A percentile compares a stretch with the other conserved stretches of the same genome.
These are phyloP conservation scores for Suillus ampliporus DNA, from an alignment of 768 basidiomycete species.

Conservation along the genomic window DNA sequence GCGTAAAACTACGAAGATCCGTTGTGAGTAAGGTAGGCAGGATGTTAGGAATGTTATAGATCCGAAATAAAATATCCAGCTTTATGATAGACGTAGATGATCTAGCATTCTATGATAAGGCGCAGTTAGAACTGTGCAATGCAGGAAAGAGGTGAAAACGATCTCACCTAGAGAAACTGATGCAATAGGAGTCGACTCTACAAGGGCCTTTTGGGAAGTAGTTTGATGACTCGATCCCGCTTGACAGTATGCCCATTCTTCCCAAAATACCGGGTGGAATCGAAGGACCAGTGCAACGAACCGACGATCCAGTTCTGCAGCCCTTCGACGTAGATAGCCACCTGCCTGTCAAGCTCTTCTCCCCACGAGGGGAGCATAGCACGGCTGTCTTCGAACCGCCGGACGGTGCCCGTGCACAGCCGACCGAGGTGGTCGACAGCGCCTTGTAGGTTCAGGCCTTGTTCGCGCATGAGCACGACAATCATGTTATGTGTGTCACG, in stretches of 20 bases:
- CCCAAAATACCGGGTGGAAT: constrained; percentile 65
- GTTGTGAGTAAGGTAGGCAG: background rate
- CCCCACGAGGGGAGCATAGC: constrained; percentile 65
- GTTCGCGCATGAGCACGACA: constrained; percentile 67
- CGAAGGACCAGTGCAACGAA: constrained; percentile 75
- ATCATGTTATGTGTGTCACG: constrained; percentile 77
- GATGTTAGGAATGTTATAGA: background rate
- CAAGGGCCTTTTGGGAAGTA: constrained; percentile 47
- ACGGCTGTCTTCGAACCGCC: constrained; percentile 55
- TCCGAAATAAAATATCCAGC: background rate
- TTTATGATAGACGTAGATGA: background rate
- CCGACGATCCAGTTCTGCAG: constrained; percentile 76
- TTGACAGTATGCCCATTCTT: constrained; percentile 45
- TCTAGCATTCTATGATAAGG: background rate
- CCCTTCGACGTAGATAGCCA: constrained; percentile 62
- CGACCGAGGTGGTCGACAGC: constrained; percentile 71
- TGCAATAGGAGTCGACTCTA: constrained; percentile 9
- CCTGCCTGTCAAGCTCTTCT: constrained; percentile 60
- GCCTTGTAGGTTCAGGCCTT: constrained; percentile 59
- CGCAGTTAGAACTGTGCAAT: background rate
- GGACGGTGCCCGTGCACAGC: constrained; percentile 60
- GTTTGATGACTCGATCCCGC: constrained; percentile 52
- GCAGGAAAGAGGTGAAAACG: background rate
- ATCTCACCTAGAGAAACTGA: background rate
- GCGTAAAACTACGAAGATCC: background rate